These are phyloP conservation scores for Akanthomyces lecanii DNA, from an alignment of 2,329 filamentous ascomycete species.

Conservation along the genomic window DNA sequence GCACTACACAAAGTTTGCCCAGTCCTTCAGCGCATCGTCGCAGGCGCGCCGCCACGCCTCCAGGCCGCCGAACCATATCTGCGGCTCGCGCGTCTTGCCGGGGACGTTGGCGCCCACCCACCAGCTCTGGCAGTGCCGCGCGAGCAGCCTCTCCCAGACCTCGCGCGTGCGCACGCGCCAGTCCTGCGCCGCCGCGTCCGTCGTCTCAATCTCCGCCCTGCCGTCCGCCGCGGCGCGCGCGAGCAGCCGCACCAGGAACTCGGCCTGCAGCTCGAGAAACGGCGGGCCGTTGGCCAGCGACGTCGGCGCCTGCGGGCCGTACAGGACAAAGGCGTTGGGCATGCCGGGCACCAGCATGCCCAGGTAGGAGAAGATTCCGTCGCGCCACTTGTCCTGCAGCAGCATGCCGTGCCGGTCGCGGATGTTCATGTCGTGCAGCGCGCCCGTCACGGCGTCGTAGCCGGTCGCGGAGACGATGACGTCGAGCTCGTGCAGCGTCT, in stretches of 20 bases:
- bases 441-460: too few relatives aligned
- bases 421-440: too few relatives aligned
- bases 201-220: too few relatives aligned
- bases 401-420: too few relatives aligned
- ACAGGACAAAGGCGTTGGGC: constrained; percentile 6
- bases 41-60: neutral
- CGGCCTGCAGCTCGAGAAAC: neutral
- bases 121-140: neutral
- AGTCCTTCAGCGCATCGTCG: neutral
- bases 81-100: neutral
- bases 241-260: neutral
- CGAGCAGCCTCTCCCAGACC: neutral
- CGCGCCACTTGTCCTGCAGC: too few relatives aligned
- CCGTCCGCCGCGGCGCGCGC: too few relatives aligned
- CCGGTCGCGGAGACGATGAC: too few relatives aligned
- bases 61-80: neutral
- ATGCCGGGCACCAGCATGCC: neutral
- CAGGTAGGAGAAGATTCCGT: too few relatives aligned
- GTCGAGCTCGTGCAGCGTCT: too few relatives aligned
- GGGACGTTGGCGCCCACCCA: neutral
- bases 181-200: too few relatives aligned
- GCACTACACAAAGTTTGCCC: neutral
- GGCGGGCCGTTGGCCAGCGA: neutral
- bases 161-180: too few relatives aligned
- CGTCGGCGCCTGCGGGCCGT: constrained; percentile 2